Evolutionary conservation across 495 filamentous ascomycete genomes (phyloP).

Genomic region (Penicillium angulare): DNA sequence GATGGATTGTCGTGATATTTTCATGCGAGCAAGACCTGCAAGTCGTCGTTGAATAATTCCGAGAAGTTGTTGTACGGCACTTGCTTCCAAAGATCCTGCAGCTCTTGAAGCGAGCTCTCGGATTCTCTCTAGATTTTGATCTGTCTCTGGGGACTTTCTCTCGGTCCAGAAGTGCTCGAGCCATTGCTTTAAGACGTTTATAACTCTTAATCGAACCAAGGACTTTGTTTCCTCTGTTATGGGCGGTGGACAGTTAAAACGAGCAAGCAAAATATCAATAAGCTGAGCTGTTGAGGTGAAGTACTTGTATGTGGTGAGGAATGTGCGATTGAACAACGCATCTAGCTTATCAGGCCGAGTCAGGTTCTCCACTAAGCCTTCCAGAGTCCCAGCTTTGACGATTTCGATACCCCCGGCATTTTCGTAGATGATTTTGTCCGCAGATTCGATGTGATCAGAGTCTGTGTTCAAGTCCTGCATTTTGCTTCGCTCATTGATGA

Average conservation of each 20-base stretch:
- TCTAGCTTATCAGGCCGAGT: conserved; percentile 90
- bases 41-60: conserved; percentile 75
- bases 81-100: conserved; percentile 77
- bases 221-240: conserved; percentile 74
- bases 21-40: conserved; percentile 62
- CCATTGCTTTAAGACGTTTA: conserved; percentile 93
- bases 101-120: conserved; percentile 75
- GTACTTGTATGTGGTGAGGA: conserved; percentile 85
- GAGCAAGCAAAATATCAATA: conserved; percentile 76
- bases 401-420: conserved; percentile 53
- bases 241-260: conserved; percentile 81
- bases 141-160: conserved; percentile 66
- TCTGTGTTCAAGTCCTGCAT: background rate
- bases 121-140: conserved; percentile 70
- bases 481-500: conserved; percentile 2
- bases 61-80: conserved; percentile 71
- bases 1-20: conserved; percentile 51
- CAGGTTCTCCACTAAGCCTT: conserved; percentile 84
- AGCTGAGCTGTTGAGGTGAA: conserved; percentile 81
- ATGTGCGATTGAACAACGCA: conserved; percentile 84
- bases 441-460: conserved; percentile 6
- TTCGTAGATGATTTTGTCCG: conserved; percentile 70
- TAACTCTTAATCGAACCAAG: conserved; percentile 78
- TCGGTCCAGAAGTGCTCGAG: conserved; percentile 95
- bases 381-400: conserved; percentile 76